Evolutionary conservation across 352 stramenopile species (phyloP), one percentile per base, ranked within the genome.

Genomic region (Aphanomyces invadans): DNA sequence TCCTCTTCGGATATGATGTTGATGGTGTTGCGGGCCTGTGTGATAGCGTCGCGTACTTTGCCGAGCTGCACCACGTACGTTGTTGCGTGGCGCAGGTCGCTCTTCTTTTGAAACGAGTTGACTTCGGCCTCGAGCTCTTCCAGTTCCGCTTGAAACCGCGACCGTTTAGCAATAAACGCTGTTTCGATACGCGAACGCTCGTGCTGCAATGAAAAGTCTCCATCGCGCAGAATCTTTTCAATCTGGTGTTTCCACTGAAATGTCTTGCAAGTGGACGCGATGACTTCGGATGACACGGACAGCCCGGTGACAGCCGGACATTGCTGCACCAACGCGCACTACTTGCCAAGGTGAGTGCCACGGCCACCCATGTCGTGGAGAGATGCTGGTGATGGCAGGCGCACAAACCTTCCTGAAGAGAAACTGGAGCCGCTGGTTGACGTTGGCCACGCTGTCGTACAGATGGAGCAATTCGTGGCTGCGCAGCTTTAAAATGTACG

Each of bases 61-160:
- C 68, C 71, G 15, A 91, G 68, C 32, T 92, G 82, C 21, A 87
- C 77, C 23, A 91, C 84, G 38, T 91, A 89, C 2, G 81, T 90
- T 2, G 82, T 79, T 0, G 84, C 77, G 29, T 92, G 83, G 0
- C 81, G 78, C 31, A 92, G 45, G 52, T 91, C 84, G 3, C 81
- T 81, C 62, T 90, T 90, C 69, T 87, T 91, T 0, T 83, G 74
- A 44, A 92, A 89, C 0, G 74, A 74, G 56, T 77, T 75, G 4
- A 91, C 78, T 68, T 90, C 82, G 0, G 46, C 67, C n/a, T 88
- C 78, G 51, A 92, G 88, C 19, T 89, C 78, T 12, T 90, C 81
- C 3, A 91, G 82, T 46, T 90, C 84, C 11, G 78, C 74, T 39
- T 85, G 77, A 31, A 91, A 88, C 1, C 80, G 82, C 19, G 82